Conservation (phyloP, 192 early-diverging fungal species). For the Chytriomyces sp. region DNA sequence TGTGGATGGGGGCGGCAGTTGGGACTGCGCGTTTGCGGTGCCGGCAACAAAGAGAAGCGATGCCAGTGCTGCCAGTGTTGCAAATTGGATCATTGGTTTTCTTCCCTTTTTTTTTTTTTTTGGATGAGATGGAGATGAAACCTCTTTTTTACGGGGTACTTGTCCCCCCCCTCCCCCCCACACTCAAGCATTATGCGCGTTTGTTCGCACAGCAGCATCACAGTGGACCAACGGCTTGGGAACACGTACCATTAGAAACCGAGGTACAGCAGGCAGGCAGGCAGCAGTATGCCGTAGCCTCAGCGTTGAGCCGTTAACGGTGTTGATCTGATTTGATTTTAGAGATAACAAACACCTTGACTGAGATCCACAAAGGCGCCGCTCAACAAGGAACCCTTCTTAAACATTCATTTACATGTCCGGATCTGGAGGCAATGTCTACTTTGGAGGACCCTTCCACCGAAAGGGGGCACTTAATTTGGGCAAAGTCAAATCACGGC, state of each 20-base stretch:
- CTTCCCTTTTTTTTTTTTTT: neutral
- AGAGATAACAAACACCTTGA: neutral
- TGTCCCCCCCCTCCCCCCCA: neutral
- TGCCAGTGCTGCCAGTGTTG: neutral
- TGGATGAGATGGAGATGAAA: neutral
- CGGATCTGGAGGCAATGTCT: too few relatives aligned
- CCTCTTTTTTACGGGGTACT: neutral
- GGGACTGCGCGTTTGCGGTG: neutral
- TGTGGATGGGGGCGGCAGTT: neutral
- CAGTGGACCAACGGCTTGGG: too few relatives aligned
- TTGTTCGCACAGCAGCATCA: neutral
- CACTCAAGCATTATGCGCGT: neutral
- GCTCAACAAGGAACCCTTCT: too few relatives aligned
- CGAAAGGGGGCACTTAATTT: too few relatives aligned
- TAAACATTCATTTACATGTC: too few relatives aligned
- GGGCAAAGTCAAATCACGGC: too few relatives aligned
- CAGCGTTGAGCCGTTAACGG: too few relatives aligned
- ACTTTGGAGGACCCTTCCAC: too few relatives aligned
- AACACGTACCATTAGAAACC: neutral
- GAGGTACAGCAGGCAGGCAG: neutral
- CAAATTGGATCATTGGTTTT: neutral
- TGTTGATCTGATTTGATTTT: neutral
- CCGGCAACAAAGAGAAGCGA: neutral
- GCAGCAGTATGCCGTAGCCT: neutral
- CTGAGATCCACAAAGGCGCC: too few relatives aligned